phyloP scores from a whole-genome alignment of 2,329 filamentous ascomycete species.

The Aspergillus pseudoviridinutans region DNA sequence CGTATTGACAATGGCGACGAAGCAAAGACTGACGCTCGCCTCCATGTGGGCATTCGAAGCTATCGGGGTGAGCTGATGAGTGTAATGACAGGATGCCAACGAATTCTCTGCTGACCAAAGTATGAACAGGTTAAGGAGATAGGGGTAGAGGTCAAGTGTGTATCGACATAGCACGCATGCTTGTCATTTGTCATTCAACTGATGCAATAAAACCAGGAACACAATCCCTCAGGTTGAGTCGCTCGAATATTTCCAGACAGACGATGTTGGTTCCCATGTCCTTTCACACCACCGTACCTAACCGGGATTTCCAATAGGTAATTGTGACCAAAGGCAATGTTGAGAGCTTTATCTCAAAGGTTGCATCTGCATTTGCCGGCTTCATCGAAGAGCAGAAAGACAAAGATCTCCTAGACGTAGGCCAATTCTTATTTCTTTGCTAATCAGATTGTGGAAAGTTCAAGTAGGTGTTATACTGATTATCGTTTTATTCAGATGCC shows the following conservation, averaged over 20 bases:
- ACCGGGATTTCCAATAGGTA: slow-evolving; percentile 15
- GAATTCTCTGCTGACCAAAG: slow-evolving; percentile 2
- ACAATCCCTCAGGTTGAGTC: slow-evolving; percentile 2
- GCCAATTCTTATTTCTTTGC: not conserved
- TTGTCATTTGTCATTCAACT: not conserved
- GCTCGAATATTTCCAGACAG: slow-evolving; percentile 19
- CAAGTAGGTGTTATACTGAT: not conserved
- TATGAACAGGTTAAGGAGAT: slow-evolving; percentile 22
- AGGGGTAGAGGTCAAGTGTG: slow-evolving; percentile 19
- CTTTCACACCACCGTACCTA: no score
- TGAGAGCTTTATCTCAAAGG: slow-evolving; percentile 4
- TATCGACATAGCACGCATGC: slow-evolving; percentile 2
- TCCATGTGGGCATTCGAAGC: slow-evolving; percentile 32
- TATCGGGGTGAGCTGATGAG: slow-evolving; percentile 22
- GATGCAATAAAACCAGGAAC: slow-evolving; percentile 5
- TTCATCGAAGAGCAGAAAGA: slow-evolving; percentile 28
- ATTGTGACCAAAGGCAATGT: slow-evolving; percentile 23
- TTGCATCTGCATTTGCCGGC: slow-evolving; percentile 15
- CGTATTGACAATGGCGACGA: slow-evolving; percentile 11
- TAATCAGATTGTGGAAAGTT: not conserved
- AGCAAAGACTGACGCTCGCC: slow-evolving; percentile 23
- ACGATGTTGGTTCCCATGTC: slow-evolving; percentile 18
- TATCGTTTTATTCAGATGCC: slow-evolving; percentile 17
- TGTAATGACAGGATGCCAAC: not conserved
- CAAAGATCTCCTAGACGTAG: slow-evolving; percentile 32